Evolutionary conservation across 768 basidiomycete species (phyloP).

Genomic region (Daedaleopsis sinensis): DNA sequence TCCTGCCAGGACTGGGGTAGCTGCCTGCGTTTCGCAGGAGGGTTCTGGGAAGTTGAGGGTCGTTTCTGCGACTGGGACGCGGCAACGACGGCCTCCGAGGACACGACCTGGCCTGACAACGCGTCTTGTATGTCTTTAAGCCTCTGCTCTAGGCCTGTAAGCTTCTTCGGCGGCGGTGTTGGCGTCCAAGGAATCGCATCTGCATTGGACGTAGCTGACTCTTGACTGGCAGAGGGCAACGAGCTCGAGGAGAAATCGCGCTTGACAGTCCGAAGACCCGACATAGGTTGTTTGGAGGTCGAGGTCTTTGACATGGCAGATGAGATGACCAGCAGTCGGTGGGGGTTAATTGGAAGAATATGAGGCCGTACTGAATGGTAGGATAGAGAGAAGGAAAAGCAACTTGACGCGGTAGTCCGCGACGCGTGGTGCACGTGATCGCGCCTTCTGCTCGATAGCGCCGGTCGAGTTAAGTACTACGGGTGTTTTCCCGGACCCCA

Average conservation of each 20-base stretch:
- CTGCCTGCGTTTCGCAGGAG: slow-evolving; percentile 54
- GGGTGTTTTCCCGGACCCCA: too few species aligned
- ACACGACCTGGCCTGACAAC: slow-evolving; percentile 36
- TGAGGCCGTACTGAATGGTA: not conserved
- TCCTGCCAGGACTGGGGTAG: slow-evolving; percentile 55
- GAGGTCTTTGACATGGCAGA: not conserved
- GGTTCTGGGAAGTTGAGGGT: slow-evolving; percentile 24
- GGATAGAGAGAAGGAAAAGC: not conserved
- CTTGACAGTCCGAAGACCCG: slow-evolving; percentile 61
- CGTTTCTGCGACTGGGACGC: slow-evolving; percentile 36
- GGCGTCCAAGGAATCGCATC: slow-evolving; percentile 21
- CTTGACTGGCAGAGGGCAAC: slow-evolving; percentile 45
- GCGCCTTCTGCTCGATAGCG: slow-evolving; percentile 1
- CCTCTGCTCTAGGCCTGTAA: slow-evolving; percentile 38
- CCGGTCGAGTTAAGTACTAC: too few species aligned
- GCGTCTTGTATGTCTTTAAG: slow-evolving; percentile 63
- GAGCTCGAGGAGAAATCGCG: slow-evolving; percentile 61
- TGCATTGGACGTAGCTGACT: slow-evolving; percentile 20
- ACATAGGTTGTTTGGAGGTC: slow-evolving; percentile 37
- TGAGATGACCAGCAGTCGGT: not conserved
- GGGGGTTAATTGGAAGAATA: not conserved
- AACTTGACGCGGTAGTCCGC: not conserved
- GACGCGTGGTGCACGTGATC: slow-evolving; percentile 21
- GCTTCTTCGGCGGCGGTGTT: slow-evolving; percentile 20
- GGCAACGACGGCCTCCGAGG: slow-evolving; percentile 17